Base-by-base conservation (phyloP, 768 basidiomycete species). In the Tulasnella sp. region DNA sequence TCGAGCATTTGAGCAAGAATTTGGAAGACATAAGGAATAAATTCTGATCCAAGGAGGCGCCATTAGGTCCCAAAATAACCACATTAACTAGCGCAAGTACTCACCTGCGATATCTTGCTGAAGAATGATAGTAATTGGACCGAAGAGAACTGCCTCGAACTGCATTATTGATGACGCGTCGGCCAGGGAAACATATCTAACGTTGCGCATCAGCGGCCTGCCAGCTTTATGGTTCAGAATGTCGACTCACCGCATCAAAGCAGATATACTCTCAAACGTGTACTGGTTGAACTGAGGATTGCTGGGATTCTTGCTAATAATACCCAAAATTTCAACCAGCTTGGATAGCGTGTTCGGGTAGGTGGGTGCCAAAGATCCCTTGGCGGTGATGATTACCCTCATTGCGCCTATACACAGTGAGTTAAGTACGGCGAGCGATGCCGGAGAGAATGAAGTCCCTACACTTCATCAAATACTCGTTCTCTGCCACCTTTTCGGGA, bases 401-500 rank as follows among this genome's bases (percentile, higher is more conserved):
- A 98, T 96, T 25, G 89, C 89, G 82, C 94, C 97, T 98, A 76
- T n/a, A 39, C 34, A 8, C 14, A 17, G 19, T 11, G n/a, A 34
- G 25, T 40, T 45, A 14, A 39, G 45, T 31, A 38, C 29, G 19
- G 29, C 22, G 49, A 8, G 0, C 70, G 64, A 1, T 38, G n/a
- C n/a, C n/a, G n/a, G n/a, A n/a, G n/a, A n/a, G n/a, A n/a, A n/a
- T n/a, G n/a, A n/a, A n/a, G n/a, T n/a, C n/a, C 90, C 68, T 79
- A 96, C 97, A 96, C 86, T 94, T 96, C 96, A 98, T 99, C 69
- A 99, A 85, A 82, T 97, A 93, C 82, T 99, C 97, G 79, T 99
- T 99, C 82, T 98, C 96, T 0, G 97, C 94, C 39, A 97, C 89
- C 84, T 97, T 96, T 82, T 97, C 93, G 0, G 97, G 90, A 3